Evolutionary conservation across 2,329 filamentous ascomycete genomes (phyloP), one percentile per base, ranked within the genome.

Genomic region (Penicillium hordei): DNA sequence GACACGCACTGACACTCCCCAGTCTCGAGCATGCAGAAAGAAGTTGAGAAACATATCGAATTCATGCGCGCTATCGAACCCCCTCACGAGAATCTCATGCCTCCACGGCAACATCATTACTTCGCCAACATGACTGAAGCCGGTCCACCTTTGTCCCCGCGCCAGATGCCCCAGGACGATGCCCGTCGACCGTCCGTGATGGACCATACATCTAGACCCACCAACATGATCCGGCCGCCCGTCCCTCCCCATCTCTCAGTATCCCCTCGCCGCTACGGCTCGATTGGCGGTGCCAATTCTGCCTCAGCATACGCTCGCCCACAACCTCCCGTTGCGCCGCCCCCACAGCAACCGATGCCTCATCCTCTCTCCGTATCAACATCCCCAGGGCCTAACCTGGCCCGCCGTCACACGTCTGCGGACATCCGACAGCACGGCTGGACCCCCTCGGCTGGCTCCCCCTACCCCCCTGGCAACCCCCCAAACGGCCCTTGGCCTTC

Each of bases 341-440:
- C 53, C 23, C 25, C 87, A 55, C 84, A 86, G 33, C 89, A 90
- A 69, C 87, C 87, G 34, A 80, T 88, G 21, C 83, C 88, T 19
- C 84, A 86, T 70, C 84, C 84, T 19, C 76, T 85, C 36, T 80
- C 83, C n/a, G 80, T 80, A 57, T 76, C 79, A 21, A 84, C 84
- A 38, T 82, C 84, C 25, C 82, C 83, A n/a, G 75, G 73, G 1
- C 83, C 86, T 56, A 92, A 86, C 67, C 81, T 96, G 46, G 85
- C 87, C 44, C 87, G 93, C 62, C 86, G 93, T 60, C 94, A 99
- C 76, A 99, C 94, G 1, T 93, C 93, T 39, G 94, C 94, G 58
- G 94, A 99, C 72, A 97, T 99, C 66, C 88, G 94, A 52, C 89
- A 93, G 67, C 89, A 92, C 71, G 91, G 89, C 38, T 93, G 90